Conservation (phyloP, 371 early-diverging fungal species). For the Mortierella polycephala region DNA sequence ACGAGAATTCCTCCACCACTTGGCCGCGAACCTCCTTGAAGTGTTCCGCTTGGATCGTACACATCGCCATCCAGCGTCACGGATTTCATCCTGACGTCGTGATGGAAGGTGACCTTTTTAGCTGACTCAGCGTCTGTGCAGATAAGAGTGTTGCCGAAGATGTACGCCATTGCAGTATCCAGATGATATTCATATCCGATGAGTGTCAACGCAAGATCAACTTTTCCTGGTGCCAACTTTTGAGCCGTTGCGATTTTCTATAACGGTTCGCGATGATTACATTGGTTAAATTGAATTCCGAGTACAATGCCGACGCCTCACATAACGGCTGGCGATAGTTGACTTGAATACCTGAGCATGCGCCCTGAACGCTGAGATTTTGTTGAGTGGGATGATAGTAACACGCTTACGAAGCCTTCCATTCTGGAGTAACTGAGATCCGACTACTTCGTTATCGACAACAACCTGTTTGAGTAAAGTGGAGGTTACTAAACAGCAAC, state of each 20-base stretch:
- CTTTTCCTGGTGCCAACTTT: conserved; percentile 83
- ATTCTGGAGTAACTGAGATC: conserved; percentile 82
- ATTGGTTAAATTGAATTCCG: no score
- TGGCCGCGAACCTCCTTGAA: conserved; percentile 96
- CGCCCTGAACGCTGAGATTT: conserved; percentile 79
- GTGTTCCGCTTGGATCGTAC: conserved; percentile 98
- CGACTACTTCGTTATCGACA: conserved; percentile 92
- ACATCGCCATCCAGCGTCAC: conserved; percentile 99
- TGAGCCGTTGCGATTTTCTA: conserved; percentile 77
- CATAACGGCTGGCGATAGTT: no score
- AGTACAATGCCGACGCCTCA: no score
- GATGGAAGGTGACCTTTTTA: conserved; percentile 90
- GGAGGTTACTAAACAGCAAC: background rate
- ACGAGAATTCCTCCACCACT: conserved; percentile 79
- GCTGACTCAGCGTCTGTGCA: conserved; percentile 91
- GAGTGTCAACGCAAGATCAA: conserved; percentile 84
- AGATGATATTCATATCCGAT: conserved; percentile 86
- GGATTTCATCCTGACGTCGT: conserved; percentile 80
- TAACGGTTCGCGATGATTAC: background rate
- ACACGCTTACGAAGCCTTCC: conserved; percentile 87
- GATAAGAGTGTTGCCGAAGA: conserved; percentile 95
- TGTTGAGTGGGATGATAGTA: conserved; percentile 98
- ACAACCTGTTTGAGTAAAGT: conserved; percentile 73
- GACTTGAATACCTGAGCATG: conserved; percentile 67
- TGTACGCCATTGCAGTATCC: conserved; percentile 90